phyloP scores from a whole-genome alignment of 768 basidiomycete species.

The Termitomyces bulborhizus region DNA sequence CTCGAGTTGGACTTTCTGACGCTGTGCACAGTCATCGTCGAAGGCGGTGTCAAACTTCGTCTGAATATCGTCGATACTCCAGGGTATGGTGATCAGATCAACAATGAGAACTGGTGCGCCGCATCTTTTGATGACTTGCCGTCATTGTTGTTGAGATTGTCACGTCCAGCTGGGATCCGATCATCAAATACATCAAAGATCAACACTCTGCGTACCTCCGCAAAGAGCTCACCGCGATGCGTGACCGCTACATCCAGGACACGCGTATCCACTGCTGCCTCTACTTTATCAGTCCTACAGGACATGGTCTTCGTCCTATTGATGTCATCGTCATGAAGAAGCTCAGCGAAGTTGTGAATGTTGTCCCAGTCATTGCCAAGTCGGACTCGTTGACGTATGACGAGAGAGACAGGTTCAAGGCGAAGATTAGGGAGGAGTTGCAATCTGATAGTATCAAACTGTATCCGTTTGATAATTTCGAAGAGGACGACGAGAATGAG shows the following conservation, averaged over 20 bases:
- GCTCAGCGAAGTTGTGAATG: slow-evolving; percentile 97
- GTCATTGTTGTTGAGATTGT: not conserved
- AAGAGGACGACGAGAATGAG: slow-evolving; percentile 93
- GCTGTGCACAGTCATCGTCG: slow-evolving; percentile 71
- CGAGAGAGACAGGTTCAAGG: slow-evolving; percentile 90
- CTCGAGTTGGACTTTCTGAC: not conserved
- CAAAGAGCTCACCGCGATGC: slow-evolving; percentile 98
- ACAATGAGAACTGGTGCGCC: slow-evolving; percentile 94
- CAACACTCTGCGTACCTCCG: slow-evolving; percentile 98
- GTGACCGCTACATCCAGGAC: slow-evolving; percentile 97
- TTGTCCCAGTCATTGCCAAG: slow-evolving; percentile 99
- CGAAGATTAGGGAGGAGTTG: slow-evolving; percentile 93
- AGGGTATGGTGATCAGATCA: slow-evolving; percentile 96
- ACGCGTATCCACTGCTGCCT: slow-evolving; percentile 97
- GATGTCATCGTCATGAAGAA: slow-evolving; percentile 99
- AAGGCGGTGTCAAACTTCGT: slow-evolving; percentile 91
- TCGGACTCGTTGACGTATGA: slow-evolving; percentile 90
- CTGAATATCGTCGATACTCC: slow-evolving; percentile 99
- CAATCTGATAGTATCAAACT: slow-evolving; percentile 87
- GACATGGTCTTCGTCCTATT: slow-evolving; percentile 92
- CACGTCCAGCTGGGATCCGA: slow-evolving; percentile 88
- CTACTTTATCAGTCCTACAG: slow-evolving; percentile 99
- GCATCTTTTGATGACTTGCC: not conserved
- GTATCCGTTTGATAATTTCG: slow-evolving; percentile 90
- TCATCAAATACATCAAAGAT: slow-evolving; percentile 99